A percentile compares a stretch with the other conserved stretches of the same genome.
phyloP scores from a whole-genome alignment of 2,329 filamentous ascomycete species.

The Meredithiella fracta region DNA sequence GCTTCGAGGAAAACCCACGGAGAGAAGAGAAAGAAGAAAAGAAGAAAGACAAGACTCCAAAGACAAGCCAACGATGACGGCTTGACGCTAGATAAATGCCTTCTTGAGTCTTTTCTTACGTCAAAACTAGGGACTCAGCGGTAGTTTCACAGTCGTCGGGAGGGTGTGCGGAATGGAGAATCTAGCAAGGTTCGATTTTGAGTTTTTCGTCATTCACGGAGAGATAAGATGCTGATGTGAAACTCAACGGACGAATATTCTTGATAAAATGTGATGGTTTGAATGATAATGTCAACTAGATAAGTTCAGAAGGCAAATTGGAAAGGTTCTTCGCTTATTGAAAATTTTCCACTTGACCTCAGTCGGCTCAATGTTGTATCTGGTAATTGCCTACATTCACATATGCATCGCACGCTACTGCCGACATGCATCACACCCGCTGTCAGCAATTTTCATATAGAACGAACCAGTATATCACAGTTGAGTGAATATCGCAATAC shows the following conservation, averaged over 20 bases:
- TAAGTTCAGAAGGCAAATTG: too few species aligned
- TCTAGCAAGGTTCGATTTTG: neutral
- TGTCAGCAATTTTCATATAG: too few species aligned
- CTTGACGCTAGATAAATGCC: neutral
- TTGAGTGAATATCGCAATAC: too few species aligned
- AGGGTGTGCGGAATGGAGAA: neutral
- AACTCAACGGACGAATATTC: too few species aligned
- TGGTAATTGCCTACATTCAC: too few species aligned
- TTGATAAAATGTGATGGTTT: neutral
- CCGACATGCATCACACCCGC: too few species aligned
- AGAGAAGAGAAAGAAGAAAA: slow-evolving; percentile 1
- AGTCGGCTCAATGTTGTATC: too few species aligned
- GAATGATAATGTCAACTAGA: neutral
- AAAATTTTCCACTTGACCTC: too few species aligned
- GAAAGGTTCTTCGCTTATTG: too few species aligned
- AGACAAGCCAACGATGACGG: neutral
- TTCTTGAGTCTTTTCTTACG: neutral
- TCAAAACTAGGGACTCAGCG: neutral
- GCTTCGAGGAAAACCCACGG: neutral
- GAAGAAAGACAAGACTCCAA: neutral
- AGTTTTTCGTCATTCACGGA: neutral
- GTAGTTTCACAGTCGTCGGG: neutral
- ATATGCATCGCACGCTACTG: too few species aligned
- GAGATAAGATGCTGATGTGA: neutral
- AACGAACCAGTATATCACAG: too few species aligned